phyloP scores from a whole-genome alignment of 1,284 basidiomycete genomes.

The Coniferiporia sulphurascens region DNA sequence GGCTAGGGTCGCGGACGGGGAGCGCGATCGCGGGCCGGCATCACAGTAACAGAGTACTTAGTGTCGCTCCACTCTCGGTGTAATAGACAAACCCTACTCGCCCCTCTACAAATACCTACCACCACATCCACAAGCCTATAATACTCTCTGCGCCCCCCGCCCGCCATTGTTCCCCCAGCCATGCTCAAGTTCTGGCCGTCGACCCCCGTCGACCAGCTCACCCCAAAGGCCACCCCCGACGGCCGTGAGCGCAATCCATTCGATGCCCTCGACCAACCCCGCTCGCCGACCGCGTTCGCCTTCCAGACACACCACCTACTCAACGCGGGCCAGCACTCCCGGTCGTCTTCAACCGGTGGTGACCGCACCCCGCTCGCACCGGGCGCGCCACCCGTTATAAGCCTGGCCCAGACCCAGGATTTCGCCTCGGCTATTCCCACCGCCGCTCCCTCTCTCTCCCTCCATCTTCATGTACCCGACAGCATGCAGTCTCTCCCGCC shows the following conservation, averaged over 20 bases:
- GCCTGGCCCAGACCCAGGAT: conserved; percentile 34
- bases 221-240: conserved; percentile 55
- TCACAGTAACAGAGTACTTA: conserved; percentile 22
- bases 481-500: conserved; percentile 60
- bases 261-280: conserved; percentile 38
- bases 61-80: conserved; percentile 17
- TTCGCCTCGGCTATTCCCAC: conserved; percentile 61
- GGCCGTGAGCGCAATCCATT: conserved; percentile 69
- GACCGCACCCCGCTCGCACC: conserved; percentile 13
- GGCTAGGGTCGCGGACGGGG: too few species aligned
- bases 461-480: conserved; percentile 71
- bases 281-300: conserved; percentile 21
- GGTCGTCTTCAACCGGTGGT: conserved; percentile 23
- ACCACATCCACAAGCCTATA: neutral
- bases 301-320: conserved; percentile 38
- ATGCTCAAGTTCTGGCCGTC: conserved; percentile 71
- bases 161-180: conserved; percentile 19
- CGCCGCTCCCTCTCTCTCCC: conserved; percentile 44
- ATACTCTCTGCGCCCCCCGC: conserved; percentile 19
- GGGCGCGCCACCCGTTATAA: conserved; percentile 28
- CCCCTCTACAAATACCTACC: conserved; percentile 11
- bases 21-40: neutral
- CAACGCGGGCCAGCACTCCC: conserved; percentile 26
- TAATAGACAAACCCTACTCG: too few species aligned
- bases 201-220: conserved; percentile 61